A percentile compares a stretch with the other conserved stretches of the same genome.
Evolutionary conservation across 1,284 basidiomycete genomes (phyloP).

Genomic region (Rhodofomes roseus): DNA sequence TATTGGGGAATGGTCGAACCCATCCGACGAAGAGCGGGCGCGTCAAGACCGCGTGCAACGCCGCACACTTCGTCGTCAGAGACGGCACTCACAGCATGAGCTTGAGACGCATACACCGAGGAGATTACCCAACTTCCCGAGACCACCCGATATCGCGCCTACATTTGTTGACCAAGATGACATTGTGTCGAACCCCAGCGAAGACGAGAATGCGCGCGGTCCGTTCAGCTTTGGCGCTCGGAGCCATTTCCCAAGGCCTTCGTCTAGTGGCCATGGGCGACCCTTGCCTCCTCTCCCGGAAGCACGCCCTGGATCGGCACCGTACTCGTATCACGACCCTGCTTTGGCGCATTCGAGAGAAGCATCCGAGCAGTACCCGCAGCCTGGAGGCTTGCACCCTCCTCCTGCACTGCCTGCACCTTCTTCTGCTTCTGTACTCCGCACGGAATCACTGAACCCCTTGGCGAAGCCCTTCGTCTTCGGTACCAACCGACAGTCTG

Average conservation of each 20-base stretch:
- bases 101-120: constrained; percentile 46
- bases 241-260: constrained; percentile 19
- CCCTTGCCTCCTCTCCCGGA: constrained; percentile 61
- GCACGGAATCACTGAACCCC: constrained; percentile 57
- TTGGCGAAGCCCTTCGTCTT: constrained; percentile 80
- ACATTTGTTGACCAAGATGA: constrained; percentile 47
- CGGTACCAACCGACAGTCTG: constrained; percentile 34
- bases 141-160: constrained; percentile 46
- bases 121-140: constrained; percentile 73
- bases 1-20: constrained; percentile 85
- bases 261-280: constrained; percentile 29
- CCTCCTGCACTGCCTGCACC: constrained; percentile 16
- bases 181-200: constrained; percentile 79
- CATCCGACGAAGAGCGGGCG: constrained; percentile 79
- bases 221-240: constrained; percentile 35
- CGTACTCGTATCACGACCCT: constrained; percentile 58
- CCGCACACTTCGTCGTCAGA: constrained; percentile 46
- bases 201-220: constrained; percentile 48
- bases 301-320: constrained; percentile 59
- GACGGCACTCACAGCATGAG: constrained; percentile 35
- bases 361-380: constrained; percentile 36
- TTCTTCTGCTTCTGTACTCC: background rate
- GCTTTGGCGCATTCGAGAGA: constrained; percentile 61
- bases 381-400: constrained; percentile 18
- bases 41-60: constrained; percentile 62